A percentile compares a stretch with the other conserved stretches of the same genome.
These are phyloP conservation scores for Tremella fuciformis DNA, from an alignment of 768 basidiomycete genomes.

Conservation along the genomic window DNA sequence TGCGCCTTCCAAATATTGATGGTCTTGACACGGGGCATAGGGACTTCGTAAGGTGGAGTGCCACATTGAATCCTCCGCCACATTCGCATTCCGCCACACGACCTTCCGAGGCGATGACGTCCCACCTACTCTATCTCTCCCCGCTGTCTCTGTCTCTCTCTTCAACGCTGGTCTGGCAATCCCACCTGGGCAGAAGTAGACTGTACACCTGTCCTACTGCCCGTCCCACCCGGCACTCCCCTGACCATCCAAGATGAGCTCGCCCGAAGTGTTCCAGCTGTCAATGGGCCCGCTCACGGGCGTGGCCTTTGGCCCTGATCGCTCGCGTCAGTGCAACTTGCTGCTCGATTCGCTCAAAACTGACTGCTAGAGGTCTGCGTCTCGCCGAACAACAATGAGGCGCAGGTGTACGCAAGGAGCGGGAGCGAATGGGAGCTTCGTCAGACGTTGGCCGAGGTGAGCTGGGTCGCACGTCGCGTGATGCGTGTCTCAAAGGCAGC, in stretches of 20 bases:
- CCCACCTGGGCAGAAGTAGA: slow-evolving; percentile 58
- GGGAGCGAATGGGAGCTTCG: slow-evolving; percentile 52
- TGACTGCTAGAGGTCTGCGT: slow-evolving; percentile 74
- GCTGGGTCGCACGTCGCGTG: slow-evolving; percentile 16
- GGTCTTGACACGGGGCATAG: no score
- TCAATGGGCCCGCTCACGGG: slow-evolving; percentile 81
- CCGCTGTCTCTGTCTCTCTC: no score
- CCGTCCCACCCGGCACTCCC: not conserved
- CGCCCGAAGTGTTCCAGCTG: slow-evolving; percentile 72
- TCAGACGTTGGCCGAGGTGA: slow-evolving; percentile 81
- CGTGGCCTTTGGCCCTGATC: slow-evolving; percentile 86
- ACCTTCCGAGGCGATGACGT: no score
- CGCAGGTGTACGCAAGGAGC: slow-evolving; percentile 67
- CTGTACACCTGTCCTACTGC: slow-evolving; percentile 70
- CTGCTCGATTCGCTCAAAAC: slow-evolving; percentile 3
- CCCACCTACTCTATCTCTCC: no score
- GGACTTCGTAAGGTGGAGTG: no score
- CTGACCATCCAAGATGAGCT: slow-evolving; percentile 56
- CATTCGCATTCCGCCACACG: no score
- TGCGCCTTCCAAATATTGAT: no score
- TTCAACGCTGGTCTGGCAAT: no score
- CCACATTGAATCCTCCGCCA: no score
- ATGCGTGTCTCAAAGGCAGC: slow-evolving; percentile 57
- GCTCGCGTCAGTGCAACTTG: slow-evolving; percentile 63
- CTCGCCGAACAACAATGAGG: slow-evolving; percentile 84